These are phyloP conservation scores for Lotmaria passim DNA, from an alignment of 208 protist genomes.

Conservation along the genomic window DNA sequence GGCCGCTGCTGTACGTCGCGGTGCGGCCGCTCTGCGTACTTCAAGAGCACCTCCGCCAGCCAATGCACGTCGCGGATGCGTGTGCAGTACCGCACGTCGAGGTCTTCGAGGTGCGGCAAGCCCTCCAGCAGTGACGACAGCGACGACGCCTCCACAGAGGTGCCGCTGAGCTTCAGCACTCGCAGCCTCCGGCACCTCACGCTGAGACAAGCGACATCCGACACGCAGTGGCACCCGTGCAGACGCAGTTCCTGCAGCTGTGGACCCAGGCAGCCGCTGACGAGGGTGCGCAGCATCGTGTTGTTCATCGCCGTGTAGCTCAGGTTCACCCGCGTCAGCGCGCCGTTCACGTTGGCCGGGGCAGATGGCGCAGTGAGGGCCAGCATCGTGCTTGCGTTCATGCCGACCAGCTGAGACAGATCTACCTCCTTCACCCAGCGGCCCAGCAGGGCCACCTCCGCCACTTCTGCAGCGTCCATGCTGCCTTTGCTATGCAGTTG, in stretches of 20 bases:
- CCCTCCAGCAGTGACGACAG: background rate
- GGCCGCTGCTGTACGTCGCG: background rate
- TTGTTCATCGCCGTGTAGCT: constrained; percentile 21
- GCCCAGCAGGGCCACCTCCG: background rate
- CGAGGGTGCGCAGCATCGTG: constrained; percentile 9
- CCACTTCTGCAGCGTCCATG: constrained; percentile 12
- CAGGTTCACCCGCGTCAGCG: constrained; percentile 13
- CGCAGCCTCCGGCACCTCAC: background rate
- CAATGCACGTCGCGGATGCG: constrained; percentile 6
- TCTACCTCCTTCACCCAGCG: constrained; percentile 12
- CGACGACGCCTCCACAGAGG: background rate
- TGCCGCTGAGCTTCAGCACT: constrained; percentile 12
- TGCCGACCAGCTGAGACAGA: constrained; percentile 1
- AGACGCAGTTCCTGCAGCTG: constrained; percentile 11
- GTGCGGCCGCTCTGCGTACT: background rate
- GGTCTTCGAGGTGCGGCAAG: constrained; percentile 1
- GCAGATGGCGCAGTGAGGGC: constrained; percentile 4
- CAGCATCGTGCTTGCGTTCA: constrained; percentile 11
- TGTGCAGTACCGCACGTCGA: constrained; percentile 16
- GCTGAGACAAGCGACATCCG: background rate
- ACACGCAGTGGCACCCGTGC: constrained; percentile 19
- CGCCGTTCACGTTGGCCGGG: constrained; percentile 1
- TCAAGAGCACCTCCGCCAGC: background rate
- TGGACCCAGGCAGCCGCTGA: background rate
- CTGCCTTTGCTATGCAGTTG: constrained; percentile 4